These are phyloP conservation scores for Didymella sp. DNA, from an alignment of 2,329 filamentous ascomycete species.

Conservation along the genomic window DNA sequence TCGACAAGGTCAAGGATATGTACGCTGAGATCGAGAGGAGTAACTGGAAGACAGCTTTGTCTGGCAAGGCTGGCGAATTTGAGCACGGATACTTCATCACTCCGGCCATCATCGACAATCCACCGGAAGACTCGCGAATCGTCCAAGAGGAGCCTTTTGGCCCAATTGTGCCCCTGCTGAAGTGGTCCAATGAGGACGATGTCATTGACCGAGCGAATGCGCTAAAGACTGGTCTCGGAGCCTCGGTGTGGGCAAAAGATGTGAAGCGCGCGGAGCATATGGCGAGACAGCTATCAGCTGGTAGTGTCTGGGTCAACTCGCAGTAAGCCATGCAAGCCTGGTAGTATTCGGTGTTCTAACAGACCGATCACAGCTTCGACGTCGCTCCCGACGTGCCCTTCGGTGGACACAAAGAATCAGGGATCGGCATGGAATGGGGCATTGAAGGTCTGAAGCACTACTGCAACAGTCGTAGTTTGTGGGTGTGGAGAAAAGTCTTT, in stretches of 20 bases:
- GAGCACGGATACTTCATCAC: slow-evolving; percentile 63
- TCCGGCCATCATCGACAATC: slow-evolving; percentile 66
- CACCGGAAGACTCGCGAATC: slow-evolving; percentile 62
- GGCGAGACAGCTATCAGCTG: slow-evolving; percentile 56
- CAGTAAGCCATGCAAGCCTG: slow-evolving; percentile 25
- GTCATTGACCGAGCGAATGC: slow-evolving; percentile 57
- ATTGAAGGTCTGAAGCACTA: slow-evolving; percentile 39
- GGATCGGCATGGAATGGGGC: slow-evolving; percentile 72
- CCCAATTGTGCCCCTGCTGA: slow-evolving; percentile 68
- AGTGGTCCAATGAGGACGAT: slow-evolving; percentile 63
- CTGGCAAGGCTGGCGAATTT: slow-evolving; percentile 38
- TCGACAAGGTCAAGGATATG: slow-evolving; percentile 63
- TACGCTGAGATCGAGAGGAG: slow-evolving; percentile 62
- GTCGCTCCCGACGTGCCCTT: slow-evolving; percentile 57
- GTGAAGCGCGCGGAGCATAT: slow-evolving; percentile 54
- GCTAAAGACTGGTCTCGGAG: slow-evolving; percentile 58
- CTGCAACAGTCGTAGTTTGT: slow-evolving; percentile 27
- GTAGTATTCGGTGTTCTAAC: not conserved
- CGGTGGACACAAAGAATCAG: slow-evolving; percentile 78
- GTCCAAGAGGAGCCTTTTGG: slow-evolving; percentile 68
- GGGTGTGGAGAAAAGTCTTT: slow-evolving; percentile 32
- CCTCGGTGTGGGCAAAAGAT: slow-evolving; percentile 55
- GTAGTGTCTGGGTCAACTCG: slow-evolving; percentile 62
- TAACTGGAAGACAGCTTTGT: slow-evolving; percentile 60
- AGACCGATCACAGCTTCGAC: slow-evolving; percentile 19